Base-by-base conservation (phyloP, 495 filamentous ascomycete genomes). In the Terfezia boudieri region DNA sequence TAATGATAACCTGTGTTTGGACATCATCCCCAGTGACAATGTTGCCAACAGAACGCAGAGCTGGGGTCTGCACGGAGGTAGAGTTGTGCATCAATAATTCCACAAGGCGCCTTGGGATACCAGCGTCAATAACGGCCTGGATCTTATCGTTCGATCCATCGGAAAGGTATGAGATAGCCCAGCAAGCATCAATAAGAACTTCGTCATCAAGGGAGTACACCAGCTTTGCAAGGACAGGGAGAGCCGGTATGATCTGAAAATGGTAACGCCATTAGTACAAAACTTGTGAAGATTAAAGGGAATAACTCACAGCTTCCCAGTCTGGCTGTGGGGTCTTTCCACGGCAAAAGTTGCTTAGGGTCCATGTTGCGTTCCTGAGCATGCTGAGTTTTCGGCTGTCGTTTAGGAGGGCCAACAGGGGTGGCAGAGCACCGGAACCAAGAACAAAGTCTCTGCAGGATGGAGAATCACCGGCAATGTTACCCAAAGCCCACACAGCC, bases 81-180 rank as follows among this genome's bases (percentile, higher is more conserved):
- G 92, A 96, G n/a, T 87, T 85, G 66, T 99, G 92, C 82, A 94
- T 95, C 52, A 99, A 79, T 49, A 99, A 78, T 71, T 99, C 92
- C 1, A 96, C 90, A 9, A 99, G 79, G 51, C 92, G 86, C 58
- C 92, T 88, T 57, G 92, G 92, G 58, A 99, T 99, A 53, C 88
- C 87, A 53, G 89, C 90, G 69, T 96, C 92, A 64, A 99, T 96
- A 46, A 99, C 92, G 49, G 92, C 89, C 69, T 99, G 92, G 59
- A 99, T 99, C 75, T 99, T 99, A 62, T 99, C 92, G 66, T 99
- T 99, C 58, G 86, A 80, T 17, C 92, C 92, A 68, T 99, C 92
- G n/a, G 92, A 96, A 43, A 99, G 76, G 62, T 99, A 99, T 5
- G 92, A 96, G 67, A 99, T 95, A 53, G 92, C 92, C 92, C 92